Base-by-base conservation (phyloP, 2,329 filamentous ascomycete genomes). In the Plenodomus lindquistii region DNA sequence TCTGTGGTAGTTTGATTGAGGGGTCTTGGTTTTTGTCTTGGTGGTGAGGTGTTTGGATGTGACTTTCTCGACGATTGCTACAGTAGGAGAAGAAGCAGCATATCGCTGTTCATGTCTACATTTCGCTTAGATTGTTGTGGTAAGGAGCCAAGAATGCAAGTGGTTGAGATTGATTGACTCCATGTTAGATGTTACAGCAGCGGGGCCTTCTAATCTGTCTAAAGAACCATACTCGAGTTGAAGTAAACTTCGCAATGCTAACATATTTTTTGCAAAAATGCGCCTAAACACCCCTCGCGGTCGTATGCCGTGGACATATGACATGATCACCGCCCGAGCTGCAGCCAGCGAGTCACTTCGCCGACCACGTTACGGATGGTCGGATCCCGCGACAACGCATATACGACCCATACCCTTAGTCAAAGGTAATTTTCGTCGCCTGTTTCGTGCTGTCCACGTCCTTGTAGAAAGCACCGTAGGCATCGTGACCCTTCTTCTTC, bases 401-500 rank as follows among this genome's bases (percentile, higher is more conserved):
- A 34, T 27, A 34, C 3, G 31, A 43, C 24, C 34, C 37, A 52
- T 42, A 42, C 22, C 21, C 38, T 48, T 70, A 73, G 46, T 96
- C 91, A 77, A 97, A 97, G 39, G 85, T 92, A 70, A 97, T 96
- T 80, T 96, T 97, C 48, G 88, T 94, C 21, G 89, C 86, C 73
- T 89, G 87, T 75, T 93, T 88, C 71, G 83, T 89, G 72, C 86
- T 86, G 63, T 90, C 88, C 8, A 89, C 85, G 63, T 97, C 91
- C 75, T 94, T 96, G 81, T 89, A 96, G 72, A 97, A 97, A 24
- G 91, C 91, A 48, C 94, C 94, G 69, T 97, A 99, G 40, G 89
- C 88, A 66, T 91, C 89, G 76, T 99, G 94, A 40, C 86, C 84
- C 91, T 97, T 97, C 85, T 96, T 97, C 85, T 97, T 99, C 43